These are phyloP conservation scores for Bisporella sp. DNA, from an alignment of 2,329 filamentous ascomycete genomes.

Conservation along the genomic window DNA sequence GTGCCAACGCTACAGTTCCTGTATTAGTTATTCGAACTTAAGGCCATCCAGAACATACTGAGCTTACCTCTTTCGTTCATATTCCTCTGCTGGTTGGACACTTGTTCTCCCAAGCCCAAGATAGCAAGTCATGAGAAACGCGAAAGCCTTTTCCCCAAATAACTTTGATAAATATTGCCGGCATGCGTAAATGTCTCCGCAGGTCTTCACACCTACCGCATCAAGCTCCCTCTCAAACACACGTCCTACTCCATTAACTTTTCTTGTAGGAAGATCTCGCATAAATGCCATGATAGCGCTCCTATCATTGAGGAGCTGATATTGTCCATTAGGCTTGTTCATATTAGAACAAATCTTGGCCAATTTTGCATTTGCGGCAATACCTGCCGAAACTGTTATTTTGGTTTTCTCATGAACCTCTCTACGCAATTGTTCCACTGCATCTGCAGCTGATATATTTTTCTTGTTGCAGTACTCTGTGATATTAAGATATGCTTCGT, in stretches of 20 bases:
- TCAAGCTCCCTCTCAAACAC: conserved; percentile 88
- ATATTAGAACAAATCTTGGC: conserved; percentile 94
- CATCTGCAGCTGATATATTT: conserved; percentile 61
- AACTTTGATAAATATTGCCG: conserved; percentile 67
- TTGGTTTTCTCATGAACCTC: conserved; percentile 70
- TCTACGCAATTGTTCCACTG: conserved; percentile 67
- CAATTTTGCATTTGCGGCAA: conserved; percentile 85
- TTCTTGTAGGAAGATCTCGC: conserved; percentile 73
- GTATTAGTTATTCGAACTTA: no score
- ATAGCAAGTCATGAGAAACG: conserved; percentile 78
- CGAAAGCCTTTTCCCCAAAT: conserved; percentile 86
- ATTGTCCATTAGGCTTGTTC: conserved; percentile 97
- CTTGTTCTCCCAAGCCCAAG: conserved; percentile 80
- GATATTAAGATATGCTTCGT: conserved; percentile 94
- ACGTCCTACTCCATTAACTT: conserved; percentile 91
- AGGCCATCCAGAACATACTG: no score
- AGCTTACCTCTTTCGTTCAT: conserved; percentile 66
- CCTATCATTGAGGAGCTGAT: conserved; percentile 64
- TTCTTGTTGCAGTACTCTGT: conserved; percentile 75
- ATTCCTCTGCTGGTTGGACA: conserved; percentile 80
- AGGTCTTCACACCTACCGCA: conserved; percentile 80
- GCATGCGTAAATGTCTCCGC: conserved; percentile 76
- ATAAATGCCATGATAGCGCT: conserved; percentile 78
- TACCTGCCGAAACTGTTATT: conserved; percentile 89
- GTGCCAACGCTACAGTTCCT: conserved; percentile 60